Evolutionary conservation across 2,329 filamentous ascomycete species (phyloP), one percentile per base, ranked within the genome.

Genomic region (Beauveria asiatica): DNA sequence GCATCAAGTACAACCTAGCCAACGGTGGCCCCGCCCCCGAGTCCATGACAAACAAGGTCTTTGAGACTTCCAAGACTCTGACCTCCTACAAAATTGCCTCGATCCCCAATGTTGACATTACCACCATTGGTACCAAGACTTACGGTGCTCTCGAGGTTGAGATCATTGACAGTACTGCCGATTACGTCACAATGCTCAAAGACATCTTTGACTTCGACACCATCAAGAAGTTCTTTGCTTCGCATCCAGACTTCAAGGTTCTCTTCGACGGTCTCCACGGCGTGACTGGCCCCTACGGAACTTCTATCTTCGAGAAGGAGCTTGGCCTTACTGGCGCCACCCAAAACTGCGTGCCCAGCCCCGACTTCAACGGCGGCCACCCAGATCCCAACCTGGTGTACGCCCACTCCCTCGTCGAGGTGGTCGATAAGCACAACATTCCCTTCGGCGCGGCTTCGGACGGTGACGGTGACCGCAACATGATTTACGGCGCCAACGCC

Each of bases 1-100:
- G 94, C 68, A 99, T 99, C 86, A 99, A 99, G 81, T 99, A 99
- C 84, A 99, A 99, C 82, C 82, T 99, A 62, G 82, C 91, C 74
- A 97, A 99, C 72, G 94, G 94, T 69, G 94, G 92, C 60, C 94
- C 94, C 48, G 94, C 94, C 60, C 94, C 94, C 62, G 94, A 99
- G 76, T 88, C 89, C 59, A 90, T 99, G 66, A 99, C 94, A 67
- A 95, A 99, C 85, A 96, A 96, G 80, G 97, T 99, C 74, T 97
- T 84, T 79, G 90, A 93, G 69, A 85, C 87, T 63, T 93, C 93
- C 68, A 97, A 97, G 83, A 86, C 83, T 64, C 82, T 99, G 68
- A 90, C 85, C 49, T 91, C 88, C 55, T 99, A 97, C 84, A 96
- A 97, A 78, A 88, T 96, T 66, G 84, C 89, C 68, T 85, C 91